phyloP scores from a whole-genome alignment of 768 basidiomycete genomes.

The Leccinum uliginosum region DNA sequence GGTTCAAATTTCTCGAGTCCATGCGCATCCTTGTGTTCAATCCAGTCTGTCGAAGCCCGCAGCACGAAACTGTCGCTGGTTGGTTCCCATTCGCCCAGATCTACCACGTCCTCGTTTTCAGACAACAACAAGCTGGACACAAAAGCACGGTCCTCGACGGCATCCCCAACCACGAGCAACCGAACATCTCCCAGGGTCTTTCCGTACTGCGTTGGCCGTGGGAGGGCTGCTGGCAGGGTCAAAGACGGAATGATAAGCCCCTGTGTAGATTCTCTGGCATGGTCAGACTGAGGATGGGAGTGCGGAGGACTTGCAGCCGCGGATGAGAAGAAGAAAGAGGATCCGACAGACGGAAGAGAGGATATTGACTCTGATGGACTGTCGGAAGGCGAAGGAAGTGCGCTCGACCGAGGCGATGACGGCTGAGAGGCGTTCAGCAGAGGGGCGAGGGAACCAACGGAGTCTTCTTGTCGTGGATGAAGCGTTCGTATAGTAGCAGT shows the following conservation, averaged over 20 bases:
- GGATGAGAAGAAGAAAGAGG: constrained; percentile 77
- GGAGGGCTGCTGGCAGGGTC: constrained; percentile 56
- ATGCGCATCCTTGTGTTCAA: constrained; percentile 60
- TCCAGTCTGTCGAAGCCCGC: constrained; percentile 67
- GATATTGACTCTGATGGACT: constrained; percentile 64
- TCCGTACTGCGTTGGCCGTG: constrained; percentile 61
- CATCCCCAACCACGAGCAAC: constrained; percentile 51
- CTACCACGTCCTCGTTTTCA: constrained; percentile 67
- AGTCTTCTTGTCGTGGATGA: constrained; percentile 23
- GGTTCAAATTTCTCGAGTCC: constrained; percentile 66
- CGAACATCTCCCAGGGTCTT: constrained; percentile 62
- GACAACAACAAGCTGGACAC: constrained; percentile 49
- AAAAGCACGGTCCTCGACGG: constrained; percentile 29
- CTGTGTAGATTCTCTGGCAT: constrained; percentile 37
- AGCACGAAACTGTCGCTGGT: constrained; percentile 41
- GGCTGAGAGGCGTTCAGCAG: constrained; percentile 33
- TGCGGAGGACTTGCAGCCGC: constrained; percentile 64
- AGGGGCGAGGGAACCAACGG: not conserved
- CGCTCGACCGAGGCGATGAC: constrained; percentile 46
- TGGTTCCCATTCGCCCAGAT: constrained; percentile 56
- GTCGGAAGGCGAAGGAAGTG: constrained; percentile 54
- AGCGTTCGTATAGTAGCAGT: constrained; percentile 37
- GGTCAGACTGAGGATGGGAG: constrained; percentile 40
- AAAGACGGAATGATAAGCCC: constrained; percentile 70
- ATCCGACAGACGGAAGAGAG: constrained; percentile 67